phyloP scores from a whole-genome alignment of 768 basidiomycete species.

The Lactifluus volemus region DNA sequence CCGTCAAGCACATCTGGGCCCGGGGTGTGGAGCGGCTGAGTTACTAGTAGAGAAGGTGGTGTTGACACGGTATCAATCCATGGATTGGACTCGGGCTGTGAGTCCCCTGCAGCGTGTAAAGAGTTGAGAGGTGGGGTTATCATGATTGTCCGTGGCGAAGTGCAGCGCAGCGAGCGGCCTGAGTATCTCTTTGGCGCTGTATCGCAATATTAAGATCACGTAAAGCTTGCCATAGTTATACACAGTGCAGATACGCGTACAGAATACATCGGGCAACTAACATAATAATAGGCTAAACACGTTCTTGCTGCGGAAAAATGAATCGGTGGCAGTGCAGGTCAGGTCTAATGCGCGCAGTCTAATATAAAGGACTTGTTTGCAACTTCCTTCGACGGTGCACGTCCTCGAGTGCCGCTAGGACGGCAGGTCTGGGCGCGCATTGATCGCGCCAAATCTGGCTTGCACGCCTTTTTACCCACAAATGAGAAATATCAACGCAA shows the following conservation, averaged over 20 bases:
- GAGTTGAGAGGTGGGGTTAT: background rate
- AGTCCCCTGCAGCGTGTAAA: background rate
- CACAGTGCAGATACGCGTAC: background rate
- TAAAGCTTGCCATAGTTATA: constrained; percentile 3
- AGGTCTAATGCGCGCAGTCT: background rate
- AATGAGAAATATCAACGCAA: constrained; percentile 3
- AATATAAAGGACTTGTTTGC: background rate
- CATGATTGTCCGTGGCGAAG: background rate
- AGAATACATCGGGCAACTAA: background rate
- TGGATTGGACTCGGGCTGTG: constrained; percentile 1
- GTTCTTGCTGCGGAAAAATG: too few relatives aligned
- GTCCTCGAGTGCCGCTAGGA: constrained; percentile 61
- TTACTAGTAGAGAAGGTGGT: background rate
- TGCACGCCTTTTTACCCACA: constrained; percentile 37
- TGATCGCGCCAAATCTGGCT: constrained; percentile 60
- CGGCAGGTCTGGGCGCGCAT: constrained; percentile 47
- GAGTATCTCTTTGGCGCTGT: background rate
- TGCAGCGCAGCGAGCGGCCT: background rate
- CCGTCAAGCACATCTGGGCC: background rate
- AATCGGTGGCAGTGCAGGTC: too few relatives aligned
- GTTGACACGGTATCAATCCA: constrained; percentile 10
- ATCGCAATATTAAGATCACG: background rate
- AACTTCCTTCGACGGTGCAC: constrained; percentile 36
- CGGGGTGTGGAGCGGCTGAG: background rate
- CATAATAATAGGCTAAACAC: background rate